Evolutionary conservation across 768 basidiomycete genomes (phyloP), one percentile per base, ranked within the genome.

Genomic region (Boletales sp.): DNA sequence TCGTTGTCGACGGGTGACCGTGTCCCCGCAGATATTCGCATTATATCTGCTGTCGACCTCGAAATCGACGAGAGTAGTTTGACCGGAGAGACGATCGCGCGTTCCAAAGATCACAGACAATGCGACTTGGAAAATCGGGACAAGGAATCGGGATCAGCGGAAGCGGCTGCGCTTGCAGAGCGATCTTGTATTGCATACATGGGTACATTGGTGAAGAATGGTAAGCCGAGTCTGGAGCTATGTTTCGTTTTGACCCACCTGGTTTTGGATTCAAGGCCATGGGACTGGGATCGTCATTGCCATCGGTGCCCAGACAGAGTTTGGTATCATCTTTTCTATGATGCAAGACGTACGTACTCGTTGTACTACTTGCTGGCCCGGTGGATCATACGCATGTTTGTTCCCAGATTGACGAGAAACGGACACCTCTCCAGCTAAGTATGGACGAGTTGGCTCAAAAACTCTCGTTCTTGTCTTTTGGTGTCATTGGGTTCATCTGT

Each of bases 381-480:
- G 11, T 45, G 36, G 28, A 51, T 43, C 19, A 17, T 25, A 15
- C 33, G 19, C 28, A 36, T 43, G 10, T 10, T 33, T 13, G 12
- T 30, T 46, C 17, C 38, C 30, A 82, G 74, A 76, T 84, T 38
- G 92, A 94, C 56, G 94, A 97, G 70, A 86, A 86, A 63, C 82
- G 93, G 45, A 97, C 94, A 5, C 95, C 93, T 0, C 72, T 98
- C 25, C 94, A 98, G 63, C 72, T 90, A 12, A 89, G 79, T 65
- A 98, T 98, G 94, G 94, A 98, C 66, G 94, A 97, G 60, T 82
- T 98, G 8, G 94, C 95, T 2, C 87, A 92, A 69, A 89, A 89
- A 54, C 79, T 98, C 2, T 95, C 94, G 1, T 72, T 92, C 25
- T 64, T 94, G 52, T 96, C 94, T 4, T 97, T 98, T 57, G 88